Percentiles rank a stretch among this genome's conserved stretches.
Evolutionary conservation across 257 asterid species (phyloP).

Genomic region (Nicotiana otophora): DNA sequence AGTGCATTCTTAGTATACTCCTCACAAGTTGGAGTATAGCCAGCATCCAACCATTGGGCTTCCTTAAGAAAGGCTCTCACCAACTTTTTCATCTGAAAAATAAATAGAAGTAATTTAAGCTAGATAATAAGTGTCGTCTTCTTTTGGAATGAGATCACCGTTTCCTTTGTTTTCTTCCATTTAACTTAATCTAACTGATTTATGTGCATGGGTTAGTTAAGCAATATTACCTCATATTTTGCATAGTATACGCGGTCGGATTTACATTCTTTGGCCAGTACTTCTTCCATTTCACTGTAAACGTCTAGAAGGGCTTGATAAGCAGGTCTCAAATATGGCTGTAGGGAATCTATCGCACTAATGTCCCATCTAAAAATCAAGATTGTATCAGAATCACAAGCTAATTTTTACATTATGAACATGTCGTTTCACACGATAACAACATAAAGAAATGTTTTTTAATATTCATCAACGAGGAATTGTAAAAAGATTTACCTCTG

Average conservation of each 20-base stretch:
- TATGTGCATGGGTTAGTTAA: no score
- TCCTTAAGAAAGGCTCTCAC: background rate
- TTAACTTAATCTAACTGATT: no score
- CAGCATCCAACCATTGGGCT: background rate
- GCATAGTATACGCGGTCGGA: constrained; percentile 1
- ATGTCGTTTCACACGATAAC: no score
- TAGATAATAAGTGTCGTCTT: no score
- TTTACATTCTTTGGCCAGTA: constrained; percentile 7
- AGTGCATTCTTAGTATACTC: no score
- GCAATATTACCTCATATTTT: background rate
- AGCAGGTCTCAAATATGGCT: constrained; percentile 20
- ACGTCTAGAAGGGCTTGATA: constrained; percentile 23
- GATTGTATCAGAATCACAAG: background rate
- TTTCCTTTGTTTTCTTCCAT: no score
- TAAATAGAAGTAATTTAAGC: no score
- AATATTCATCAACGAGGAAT: background rate
- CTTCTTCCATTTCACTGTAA: constrained; percentile 24
- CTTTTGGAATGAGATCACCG: no score
- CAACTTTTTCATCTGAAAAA: background rate
- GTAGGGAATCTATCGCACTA: constrained; percentile 16
- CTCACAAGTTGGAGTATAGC: background rate
- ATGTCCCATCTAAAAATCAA: constrained; percentile 25
- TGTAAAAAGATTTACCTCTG: constrained; percentile 13
- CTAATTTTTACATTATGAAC: no score
- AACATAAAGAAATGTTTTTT: no score